Evolutionary conservation across 2,329 filamentous ascomycete species (phyloP).

Genomic region (Scolecobasidium constrictum): DNA sequence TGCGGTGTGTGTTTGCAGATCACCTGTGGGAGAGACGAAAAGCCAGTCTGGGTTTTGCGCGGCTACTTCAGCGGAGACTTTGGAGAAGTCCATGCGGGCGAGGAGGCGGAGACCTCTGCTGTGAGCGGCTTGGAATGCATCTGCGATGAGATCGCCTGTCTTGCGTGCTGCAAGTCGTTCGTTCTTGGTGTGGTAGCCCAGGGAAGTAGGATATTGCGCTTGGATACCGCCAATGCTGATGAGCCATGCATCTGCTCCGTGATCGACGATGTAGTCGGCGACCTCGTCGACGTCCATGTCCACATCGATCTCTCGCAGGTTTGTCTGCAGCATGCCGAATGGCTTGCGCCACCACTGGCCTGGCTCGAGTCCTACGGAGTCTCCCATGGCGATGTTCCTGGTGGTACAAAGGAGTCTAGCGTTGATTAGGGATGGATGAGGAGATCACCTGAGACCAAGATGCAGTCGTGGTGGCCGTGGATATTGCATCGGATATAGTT

Average conservation of each 20-base stretch:
- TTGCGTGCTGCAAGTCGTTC: not conserved
- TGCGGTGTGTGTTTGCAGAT: constrained; percentile 1
- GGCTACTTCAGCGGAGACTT: constrained; percentile 1
- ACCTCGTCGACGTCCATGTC: constrained; percentile 8
- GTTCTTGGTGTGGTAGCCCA: constrained; percentile 3
- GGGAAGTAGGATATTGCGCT: constrained; percentile 6
- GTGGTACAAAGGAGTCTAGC: too few species aligned
- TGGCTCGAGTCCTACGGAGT: too few species aligned
- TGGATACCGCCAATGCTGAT: constrained; percentile 7
- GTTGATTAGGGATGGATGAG: too few species aligned
- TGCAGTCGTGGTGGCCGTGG: too few species aligned
- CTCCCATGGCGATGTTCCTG: too few species aligned
- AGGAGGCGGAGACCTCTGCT: too few species aligned
- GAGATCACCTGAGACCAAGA: too few species aligned
- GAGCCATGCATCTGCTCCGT: constrained; percentile 5
- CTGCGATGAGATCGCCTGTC: too few species aligned
- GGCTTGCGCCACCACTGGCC: constrained; percentile 6
- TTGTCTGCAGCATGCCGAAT: constrained; percentile 6
- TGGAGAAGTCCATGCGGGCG: constrained; percentile 7
- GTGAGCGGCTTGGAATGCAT: too few species aligned
- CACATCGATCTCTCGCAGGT: constrained; percentile 7
- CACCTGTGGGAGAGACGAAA: constrained; percentile 3
- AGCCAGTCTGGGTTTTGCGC: constrained; percentile 3
- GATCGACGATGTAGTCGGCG: constrained; percentile 3
- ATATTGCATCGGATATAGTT: too few species aligned